Evolutionary conservation across 2,329 filamentous ascomycete genomes (phyloP), one percentile per base, ranked within the genome.

Genomic region (Phaeosphaeriaceae sp.): DNA sequence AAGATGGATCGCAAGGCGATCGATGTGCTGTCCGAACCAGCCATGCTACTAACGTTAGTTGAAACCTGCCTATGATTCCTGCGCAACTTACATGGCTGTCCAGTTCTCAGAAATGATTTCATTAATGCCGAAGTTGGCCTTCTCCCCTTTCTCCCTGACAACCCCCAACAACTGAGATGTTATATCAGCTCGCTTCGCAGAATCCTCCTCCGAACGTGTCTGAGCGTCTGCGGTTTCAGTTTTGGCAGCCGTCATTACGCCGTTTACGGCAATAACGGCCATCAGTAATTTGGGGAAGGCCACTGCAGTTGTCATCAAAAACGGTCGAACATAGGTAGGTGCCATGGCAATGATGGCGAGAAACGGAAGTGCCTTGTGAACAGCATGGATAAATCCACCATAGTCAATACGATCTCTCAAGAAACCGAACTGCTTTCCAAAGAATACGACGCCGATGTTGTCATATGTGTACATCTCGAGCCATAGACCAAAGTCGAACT

Each of bases 11-110:
- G 61, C 9, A 76, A 51, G 6, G 60, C 52, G 9, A 71, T 66
- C 6, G 68, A 67, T 0, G 72, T 76, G 4, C 73, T 76, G 26
- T 74, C 72, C 9, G 64, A 51, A 12, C 73, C 72, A 3, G 71
- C 73, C 38, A 71, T 68, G 26, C 68, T 55, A 47, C 7, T 37
- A 63, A 17, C 3, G 7, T 28, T 17, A 36, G 23, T 8, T 9
- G 11, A 28, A 12, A 32, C 3, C 9, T 13, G n/a, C 6, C 6
- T 18, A 16, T 13, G 11, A 6, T 32, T 8, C 8, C 12, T 11
- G 20, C 16, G 8, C 21, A 38, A 63, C 67, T 48, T 62, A 73
- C 69, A 72, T 58, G 16, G 53, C 64, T 11, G 47, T 56, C 51
- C 58, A 70, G 8, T 57, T 60, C 42, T 71, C 68, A 7, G 65